phyloP scores from a whole-genome alignment of 768 basidiomycete species.

The Leccinum imitatum region DNA sequence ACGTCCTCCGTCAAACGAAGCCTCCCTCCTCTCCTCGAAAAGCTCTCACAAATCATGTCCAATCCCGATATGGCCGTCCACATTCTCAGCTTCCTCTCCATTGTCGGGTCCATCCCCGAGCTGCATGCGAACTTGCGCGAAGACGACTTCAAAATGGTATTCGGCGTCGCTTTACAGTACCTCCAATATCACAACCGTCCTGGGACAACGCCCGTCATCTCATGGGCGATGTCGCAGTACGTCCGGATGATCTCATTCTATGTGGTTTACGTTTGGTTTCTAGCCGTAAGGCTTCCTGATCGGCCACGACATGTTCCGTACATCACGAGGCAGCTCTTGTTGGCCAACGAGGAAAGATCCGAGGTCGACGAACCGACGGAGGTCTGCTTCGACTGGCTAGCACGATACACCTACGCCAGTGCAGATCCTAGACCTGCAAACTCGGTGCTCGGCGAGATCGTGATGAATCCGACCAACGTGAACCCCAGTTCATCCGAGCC shows the following conservation, averaged over 20 bases:
- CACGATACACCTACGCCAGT: slow-evolving; percentile 90
- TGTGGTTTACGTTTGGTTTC: slow-evolving; percentile 93
- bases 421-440: slow-evolving; percentile 88
- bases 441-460: slow-evolving; percentile 75
- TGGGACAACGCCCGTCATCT: slow-evolving; percentile 56
- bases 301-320: slow-evolving; percentile 79
- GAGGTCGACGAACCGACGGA: slow-evolving; percentile 87
- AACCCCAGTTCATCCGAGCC: slow-evolving; percentile 37
- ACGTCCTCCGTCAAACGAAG: slow-evolving; percentile 77
- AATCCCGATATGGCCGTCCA: slow-evolving; percentile 93
- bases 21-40: slow-evolving; percentile 78
- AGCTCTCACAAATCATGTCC: slow-evolving; percentile 92
- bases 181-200: slow-evolving; percentile 84
- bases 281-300: slow-evolving; percentile 80
- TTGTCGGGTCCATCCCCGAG: slow-evolving; percentile 76
- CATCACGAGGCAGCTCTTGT: slow-evolving; percentile 81
- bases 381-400: slow-evolving; percentile 97
- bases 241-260: slow-evolving; percentile 88
- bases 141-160: slow-evolving; percentile 88
- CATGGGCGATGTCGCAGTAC: slow-evolving; percentile 88
- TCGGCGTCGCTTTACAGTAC: slow-evolving; percentile 91
- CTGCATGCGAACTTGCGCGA: slow-evolving; percentile 92
- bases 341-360: slow-evolving; percentile 75
- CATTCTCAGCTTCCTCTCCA: slow-evolving; percentile 87
- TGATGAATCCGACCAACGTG: slow-evolving; percentile 55